These are phyloP conservation scores for Carex arenaria DNA, from an alignment of 202 grass and related monocot genomes.

Conservation along the genomic window DNA sequence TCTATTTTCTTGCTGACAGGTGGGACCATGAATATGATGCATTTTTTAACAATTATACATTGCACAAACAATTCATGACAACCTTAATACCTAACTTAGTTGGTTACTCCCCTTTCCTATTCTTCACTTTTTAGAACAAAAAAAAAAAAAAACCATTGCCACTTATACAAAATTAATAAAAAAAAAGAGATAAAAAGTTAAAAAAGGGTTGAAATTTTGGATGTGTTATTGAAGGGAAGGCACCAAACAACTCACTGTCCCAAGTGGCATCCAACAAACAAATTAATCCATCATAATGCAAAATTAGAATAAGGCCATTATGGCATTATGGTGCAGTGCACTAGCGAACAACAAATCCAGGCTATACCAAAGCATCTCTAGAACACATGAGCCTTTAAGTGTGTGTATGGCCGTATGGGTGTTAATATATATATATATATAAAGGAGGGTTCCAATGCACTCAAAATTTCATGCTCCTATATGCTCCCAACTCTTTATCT, in stretches of 20 bases:
- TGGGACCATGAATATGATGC: neutral
- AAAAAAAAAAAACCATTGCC: neutral
- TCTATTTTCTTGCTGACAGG: no score
- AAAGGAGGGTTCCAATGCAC: no score
- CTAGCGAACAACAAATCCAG: constrained; percentile 16
- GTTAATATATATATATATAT: no score
- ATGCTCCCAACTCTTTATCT: no score
- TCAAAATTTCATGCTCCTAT: no score
- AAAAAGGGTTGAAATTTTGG: neutral
- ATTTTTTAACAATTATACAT: neutral
- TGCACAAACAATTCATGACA: constrained; percentile 1
- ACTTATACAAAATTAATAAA: neutral
- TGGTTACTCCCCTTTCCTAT: neutral
- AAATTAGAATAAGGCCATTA: neutral
- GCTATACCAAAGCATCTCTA: neutral
- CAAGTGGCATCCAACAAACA: neutral
- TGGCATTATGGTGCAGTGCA: neutral
- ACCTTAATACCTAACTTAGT: neutral
- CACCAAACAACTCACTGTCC: neutral
- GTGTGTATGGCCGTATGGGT: no score
- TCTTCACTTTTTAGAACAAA: neutral
- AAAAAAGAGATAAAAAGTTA: neutral
- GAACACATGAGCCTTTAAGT: neutral
- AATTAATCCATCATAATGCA: neutral
- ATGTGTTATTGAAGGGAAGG: neutral